These are phyloP conservation scores for Pichia sp. DNA, from an alignment of 1,139 yeast species.

Conservation along the genomic window DNA sequence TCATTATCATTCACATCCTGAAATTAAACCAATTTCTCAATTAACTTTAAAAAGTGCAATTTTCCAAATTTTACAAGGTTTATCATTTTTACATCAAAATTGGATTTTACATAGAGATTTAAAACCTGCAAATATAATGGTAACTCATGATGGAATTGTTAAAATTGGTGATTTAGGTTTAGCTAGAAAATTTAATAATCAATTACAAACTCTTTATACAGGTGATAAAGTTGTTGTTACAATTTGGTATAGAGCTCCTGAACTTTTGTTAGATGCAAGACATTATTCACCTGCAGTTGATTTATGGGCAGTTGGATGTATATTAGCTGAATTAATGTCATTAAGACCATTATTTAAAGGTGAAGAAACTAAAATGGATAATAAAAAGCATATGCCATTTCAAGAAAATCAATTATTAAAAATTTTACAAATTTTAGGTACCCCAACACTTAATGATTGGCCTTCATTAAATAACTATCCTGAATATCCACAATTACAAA, in stretches of 20 bases:
- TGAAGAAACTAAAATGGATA: slow-evolving; percentile 94
- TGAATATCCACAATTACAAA: slow-evolving; percentile 64
- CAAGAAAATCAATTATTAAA: slow-evolving; percentile 88
- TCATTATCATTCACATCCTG: slow-evolving; percentile 90
- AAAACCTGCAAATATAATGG: slow-evolving; percentile 98
- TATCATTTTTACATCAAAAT: slow-evolving; percentile 83
- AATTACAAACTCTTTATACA: slow-evolving; percentile 79
- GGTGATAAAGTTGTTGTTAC: slow-evolving; percentile 98
- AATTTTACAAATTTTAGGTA: slow-evolving; percentile 83
- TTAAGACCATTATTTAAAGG: slow-evolving; percentile 93
- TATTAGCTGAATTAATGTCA: slow-evolving; percentile 83
- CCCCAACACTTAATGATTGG: slow-evolving; percentile 76
- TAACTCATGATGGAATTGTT: slow-evolving; percentile 77
- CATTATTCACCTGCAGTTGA: slow-evolving; percentile 95
- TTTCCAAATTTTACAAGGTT: slow-evolving; percentile 92
- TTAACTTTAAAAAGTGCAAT: slow-evolving; percentile 72
- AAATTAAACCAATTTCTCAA: slow-evolving; percentile 69
- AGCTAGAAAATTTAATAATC: slow-evolving; percentile 85
- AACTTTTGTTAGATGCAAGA: slow-evolving; percentile 78
- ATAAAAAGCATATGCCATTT: slow-evolving; percentile 86
- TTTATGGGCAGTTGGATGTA: slow-evolving; percentile 96
- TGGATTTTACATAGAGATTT: slow-evolving; percentile 95
- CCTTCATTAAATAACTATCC: slow-evolving; percentile 75
- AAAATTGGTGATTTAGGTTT: slow-evolving; percentile 95
- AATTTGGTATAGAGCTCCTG: slow-evolving; percentile 98